Evolutionary conservation across 306 rosid species (phyloP).

Genomic region (Vigna reflexopilosa): DNA sequence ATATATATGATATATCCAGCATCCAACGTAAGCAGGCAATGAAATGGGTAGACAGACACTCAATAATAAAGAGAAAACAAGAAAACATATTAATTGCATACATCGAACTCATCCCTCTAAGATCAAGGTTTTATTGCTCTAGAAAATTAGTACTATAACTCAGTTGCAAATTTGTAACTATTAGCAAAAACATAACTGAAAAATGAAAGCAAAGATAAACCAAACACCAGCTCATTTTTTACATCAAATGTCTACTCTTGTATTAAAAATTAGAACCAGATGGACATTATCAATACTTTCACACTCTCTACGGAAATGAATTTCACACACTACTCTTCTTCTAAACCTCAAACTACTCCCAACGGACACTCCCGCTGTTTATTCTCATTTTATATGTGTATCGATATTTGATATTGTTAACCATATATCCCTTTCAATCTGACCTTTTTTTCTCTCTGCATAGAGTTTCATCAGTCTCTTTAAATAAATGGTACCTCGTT

Average conservation of each 20-base stretch:
- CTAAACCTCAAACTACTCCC: neutral
- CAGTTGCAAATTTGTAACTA: neutral
- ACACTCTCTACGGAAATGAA: neutral
- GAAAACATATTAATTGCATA: neutral
- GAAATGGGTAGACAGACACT: neutral
- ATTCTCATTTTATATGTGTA: neutral
- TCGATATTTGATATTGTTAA: neutral
- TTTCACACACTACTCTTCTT: neutral
- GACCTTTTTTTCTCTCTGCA: neutral
- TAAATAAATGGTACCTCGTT: neutral
- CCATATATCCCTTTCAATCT: neutral
- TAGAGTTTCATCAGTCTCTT: neutral
- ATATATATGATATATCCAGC: neutral
- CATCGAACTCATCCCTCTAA: neutral
- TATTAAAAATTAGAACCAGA: neutral
- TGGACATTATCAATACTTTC: neutral
- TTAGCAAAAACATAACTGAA: neutral
- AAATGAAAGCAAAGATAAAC: neutral
- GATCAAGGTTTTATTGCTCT: neutral
- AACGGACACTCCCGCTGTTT: neutral
- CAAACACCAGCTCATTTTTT: neutral
- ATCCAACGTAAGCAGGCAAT: neutral
- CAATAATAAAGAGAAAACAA: neutral
- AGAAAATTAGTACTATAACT: neutral
- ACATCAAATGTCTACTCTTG: neutral